Evolutionary conservation across 352 stramenopile species (phyloP).

Genomic region (Pythium chondricola): DNA sequence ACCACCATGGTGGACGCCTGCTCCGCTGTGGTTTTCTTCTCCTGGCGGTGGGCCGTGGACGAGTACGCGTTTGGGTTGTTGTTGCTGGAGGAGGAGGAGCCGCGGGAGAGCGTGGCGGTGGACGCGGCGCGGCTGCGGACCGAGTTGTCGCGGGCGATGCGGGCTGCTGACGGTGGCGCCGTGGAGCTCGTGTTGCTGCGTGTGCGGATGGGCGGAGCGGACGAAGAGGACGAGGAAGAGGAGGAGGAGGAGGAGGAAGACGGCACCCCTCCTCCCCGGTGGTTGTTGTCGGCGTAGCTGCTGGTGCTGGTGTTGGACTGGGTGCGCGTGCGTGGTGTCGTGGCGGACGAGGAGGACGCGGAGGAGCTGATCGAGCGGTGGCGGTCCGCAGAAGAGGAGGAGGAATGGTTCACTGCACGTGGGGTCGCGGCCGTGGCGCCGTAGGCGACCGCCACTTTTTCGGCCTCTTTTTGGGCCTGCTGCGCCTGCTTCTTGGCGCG

Average conservation of each 20-base stretch:
- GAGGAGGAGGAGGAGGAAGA: too few relatives aligned
- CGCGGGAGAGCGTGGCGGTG: not conserved
- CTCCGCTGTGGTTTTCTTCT: constrained; percentile 18
- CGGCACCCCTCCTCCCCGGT: too few relatives aligned
- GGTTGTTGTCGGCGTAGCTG: not conserved
- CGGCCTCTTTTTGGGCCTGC: constrained; percentile 16
- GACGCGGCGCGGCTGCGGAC: constrained; percentile 6
- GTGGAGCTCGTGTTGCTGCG: constrained; percentile 15
- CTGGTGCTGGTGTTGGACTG: not conserved
- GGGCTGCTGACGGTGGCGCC: not conserved
- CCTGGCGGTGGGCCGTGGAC: constrained; percentile 14
- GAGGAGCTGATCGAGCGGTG: constrained; percentile 12
- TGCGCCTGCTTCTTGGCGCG: constrained; percentile 20
- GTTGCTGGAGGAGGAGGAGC: constrained; percentile 4
- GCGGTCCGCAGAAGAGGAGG: constrained; percentile 1
- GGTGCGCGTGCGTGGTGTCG: not conserved
- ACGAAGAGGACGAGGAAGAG: not conserved
- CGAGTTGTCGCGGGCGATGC: constrained; percentile 6
- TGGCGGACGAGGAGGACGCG: constrained; percentile 6
- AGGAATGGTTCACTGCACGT: not conserved
- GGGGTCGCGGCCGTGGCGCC: constrained; percentile 15
- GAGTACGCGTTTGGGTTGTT: too few relatives aligned
- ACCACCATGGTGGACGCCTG: constrained; percentile 29
- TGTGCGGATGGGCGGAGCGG: not conserved
- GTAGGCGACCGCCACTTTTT: constrained; percentile 12